Conservation (phyloP, 148 eudicot genomes). For the Oxyria digyna region DNA sequence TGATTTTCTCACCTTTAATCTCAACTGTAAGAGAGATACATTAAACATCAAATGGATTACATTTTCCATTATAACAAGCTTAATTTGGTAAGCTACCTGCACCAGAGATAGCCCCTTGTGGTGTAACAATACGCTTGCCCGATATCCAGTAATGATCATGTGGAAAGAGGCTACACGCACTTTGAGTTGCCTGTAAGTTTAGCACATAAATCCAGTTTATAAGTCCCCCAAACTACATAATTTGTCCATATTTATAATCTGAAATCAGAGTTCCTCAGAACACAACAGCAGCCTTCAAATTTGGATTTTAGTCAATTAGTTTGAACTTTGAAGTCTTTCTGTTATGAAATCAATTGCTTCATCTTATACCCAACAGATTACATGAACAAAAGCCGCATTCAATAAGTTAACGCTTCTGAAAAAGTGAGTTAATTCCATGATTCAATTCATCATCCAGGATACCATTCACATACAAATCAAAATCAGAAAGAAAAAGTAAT, state of each 20-base stretch:
- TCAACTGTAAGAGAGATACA: conserved; percentile 48
- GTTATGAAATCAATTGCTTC: not conserved
- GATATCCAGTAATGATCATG: conserved; percentile 73
- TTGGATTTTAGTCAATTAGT: not conserved
- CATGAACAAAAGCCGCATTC: not conserved
- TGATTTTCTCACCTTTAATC: conserved; percentile 63
- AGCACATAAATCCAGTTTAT: not conserved
- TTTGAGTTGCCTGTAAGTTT: conserved; percentile 27
- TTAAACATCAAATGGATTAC: not conserved
- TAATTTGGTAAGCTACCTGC: conserved; percentile 39
- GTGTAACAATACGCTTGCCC: conserved; percentile 89
- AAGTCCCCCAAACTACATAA: not conserved
- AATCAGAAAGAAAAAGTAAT: not conserved
- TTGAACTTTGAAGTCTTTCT: not conserved
- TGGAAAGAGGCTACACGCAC: conserved; percentile 56
- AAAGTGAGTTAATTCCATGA: not conserved
- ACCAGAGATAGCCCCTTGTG: conserved; percentile 63
- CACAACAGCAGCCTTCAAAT: not conserved
- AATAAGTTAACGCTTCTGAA: not conserved
- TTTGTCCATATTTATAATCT: not conserved
- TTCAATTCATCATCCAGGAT: not conserved
- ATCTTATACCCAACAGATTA: not conserved
- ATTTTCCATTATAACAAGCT: not conserved
- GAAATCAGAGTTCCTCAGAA: not conserved
- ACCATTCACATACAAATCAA: not conserved